Base-by-base conservation (phyloP, 306 rosid species). In the Gillenia trifoliata region DNA sequence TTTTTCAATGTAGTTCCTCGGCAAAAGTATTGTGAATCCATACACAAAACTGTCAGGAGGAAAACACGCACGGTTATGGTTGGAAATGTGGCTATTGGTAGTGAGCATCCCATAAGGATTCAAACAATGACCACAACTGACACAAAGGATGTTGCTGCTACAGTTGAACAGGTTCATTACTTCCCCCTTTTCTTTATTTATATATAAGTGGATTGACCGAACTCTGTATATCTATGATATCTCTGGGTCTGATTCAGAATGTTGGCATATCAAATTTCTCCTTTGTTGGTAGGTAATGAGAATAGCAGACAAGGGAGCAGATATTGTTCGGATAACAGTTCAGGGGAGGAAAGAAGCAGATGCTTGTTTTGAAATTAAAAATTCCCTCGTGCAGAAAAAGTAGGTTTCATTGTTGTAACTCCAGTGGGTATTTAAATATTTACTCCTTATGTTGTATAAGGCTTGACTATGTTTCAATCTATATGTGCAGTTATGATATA, bases 81-180 rank as follows among this genome's bases (percentile, higher is more conserved):
- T 71, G 99, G 99, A 73, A 75, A 92, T 16, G 98, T 95, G 71
- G 82, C 93, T 41, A 43, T 95, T 63, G 98, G 99, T 30, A 92
- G 98, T 38, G 98, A 92, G 80, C 97, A 92, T 83, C 99, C 99
- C 5, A 90, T 95, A 80, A 89, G 97, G 88, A 81, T 95, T 84
- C 99, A 95, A 80, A 95, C 99, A n/a, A 95, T 95, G 99, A 95
- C 99, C 50, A 95, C 99, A 69, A 89, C 81, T 56, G 99, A 95
- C 77, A 95, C 99, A 5, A 95, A 95, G 80, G 95, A 95, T 86
- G 86, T 95, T 66, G 83, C 96, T 29, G 97, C 88, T 77, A 92
- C 98, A 49, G 97, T 95, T 75, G 99, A 95, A 84, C 89, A 95
- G 98, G 99, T 93, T 75, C 71, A 31, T 59, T 79, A 50, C 47